Evolutionary conservation across 176 grass and related monocot species (phyloP), one percentile per base, ranked within the genome.

Genomic region (Themeda triandra): DNA sequence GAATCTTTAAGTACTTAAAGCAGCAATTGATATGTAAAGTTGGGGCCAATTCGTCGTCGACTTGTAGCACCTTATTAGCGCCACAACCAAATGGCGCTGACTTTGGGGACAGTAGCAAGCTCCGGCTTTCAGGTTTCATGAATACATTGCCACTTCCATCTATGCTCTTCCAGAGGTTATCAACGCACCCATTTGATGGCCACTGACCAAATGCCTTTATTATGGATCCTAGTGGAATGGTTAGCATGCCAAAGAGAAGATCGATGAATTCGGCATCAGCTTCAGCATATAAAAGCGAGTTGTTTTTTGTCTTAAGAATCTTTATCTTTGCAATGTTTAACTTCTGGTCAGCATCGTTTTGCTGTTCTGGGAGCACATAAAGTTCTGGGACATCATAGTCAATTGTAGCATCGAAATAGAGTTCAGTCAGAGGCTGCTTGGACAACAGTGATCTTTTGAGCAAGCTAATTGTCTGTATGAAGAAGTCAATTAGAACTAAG

Each of bases 391-490:
- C 0, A 41, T 31, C 12, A 37, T 31, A n/a, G 19, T 11, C 0
- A 66, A 44, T 3, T 2, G 8, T 7, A 31, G 2, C 32, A 41
- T 80, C 31, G 13, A 74, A 73, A 48, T 63, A 80, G 2, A 40
- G 58, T 2, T 7, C 41, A 1, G 77, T 53, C 23, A 80, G 80
- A 73, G 68, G 30, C 1, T 80, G 32, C 68, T 63, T 62, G 24
- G 80, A 72, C 8, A 54, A 37, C 58, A 86, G 6, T 49, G 76
- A 86, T 33, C 67, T 73, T 37, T 82, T 71, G 1, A 82, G 80
- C 53, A 82, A 62, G 17, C n/a, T 11, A 41, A 9, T 73, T 19
- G 73, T 82, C 80, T 72, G 51, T 4, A 62, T 29, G 3, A 70
- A 28, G 44, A 13, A 24, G 10, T 5, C 33, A 35, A 35, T 35